These are phyloP conservation scores for Trichoderma sp. DNA, from an alignment of 2,329 filamentous ascomycete species.

Conservation along the genomic window DNA sequence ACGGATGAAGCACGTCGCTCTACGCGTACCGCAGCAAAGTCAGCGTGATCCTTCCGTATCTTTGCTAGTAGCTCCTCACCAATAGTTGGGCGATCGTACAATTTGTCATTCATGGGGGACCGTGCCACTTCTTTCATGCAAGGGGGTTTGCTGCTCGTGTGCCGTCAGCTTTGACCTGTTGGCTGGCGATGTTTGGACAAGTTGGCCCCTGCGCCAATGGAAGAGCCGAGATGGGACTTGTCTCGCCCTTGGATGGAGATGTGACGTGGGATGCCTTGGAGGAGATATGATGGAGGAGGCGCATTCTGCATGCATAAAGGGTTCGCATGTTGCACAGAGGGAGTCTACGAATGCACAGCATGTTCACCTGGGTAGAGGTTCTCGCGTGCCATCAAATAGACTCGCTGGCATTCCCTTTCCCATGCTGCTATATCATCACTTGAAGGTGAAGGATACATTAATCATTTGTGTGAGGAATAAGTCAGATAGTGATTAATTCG, in stretches of 20 bases:
- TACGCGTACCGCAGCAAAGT: background rate
- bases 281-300: no score
- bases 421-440: no score
- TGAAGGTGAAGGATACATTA: no score
- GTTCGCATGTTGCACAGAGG: no score
- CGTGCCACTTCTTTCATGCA: background rate
- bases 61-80: background rate
- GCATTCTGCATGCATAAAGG: no score
- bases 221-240: background rate
- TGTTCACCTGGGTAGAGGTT: no score
- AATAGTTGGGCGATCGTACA: background rate
- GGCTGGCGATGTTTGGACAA: background rate
- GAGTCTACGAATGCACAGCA: no score
- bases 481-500: no score
- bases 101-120: background rate
- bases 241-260: background rate
- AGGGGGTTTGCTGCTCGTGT: background rate
- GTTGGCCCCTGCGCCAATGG: background rate
- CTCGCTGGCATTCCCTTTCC: no score
- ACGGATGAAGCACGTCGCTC: background rate
- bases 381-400: no score
- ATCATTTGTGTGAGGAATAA: no score
- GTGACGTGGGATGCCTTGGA: no score
- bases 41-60: background rate
- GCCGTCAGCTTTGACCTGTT: background rate